Evolutionary conservation across 495 filamentous ascomycete species (phyloP), one percentile per base, ranked within the genome.

Genomic region (Ascobolus immersus): DNA sequence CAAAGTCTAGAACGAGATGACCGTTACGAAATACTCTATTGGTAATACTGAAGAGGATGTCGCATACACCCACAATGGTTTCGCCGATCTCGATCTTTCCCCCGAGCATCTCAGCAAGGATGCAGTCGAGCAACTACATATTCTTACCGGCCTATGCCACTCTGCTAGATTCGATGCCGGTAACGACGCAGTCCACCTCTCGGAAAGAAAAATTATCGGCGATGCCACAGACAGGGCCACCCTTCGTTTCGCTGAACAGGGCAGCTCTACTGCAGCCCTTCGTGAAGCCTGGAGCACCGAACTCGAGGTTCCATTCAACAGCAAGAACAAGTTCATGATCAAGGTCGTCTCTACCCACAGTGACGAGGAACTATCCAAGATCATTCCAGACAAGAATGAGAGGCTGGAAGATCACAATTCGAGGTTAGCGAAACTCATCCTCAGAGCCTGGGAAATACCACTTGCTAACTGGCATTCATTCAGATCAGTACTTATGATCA

Each of bases 311-410:
- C 67, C 67, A 0, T 79, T 81, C 54, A 81, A 78, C 47, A 71
- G 65, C 44, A 76, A 76, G 54, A 77, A 77, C 46, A 81, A 78
- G 45, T 79, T 64, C 49, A 76, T 75, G 69, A 58, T 75, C 32
- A n/a, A 25, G 27, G 11, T 13, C 10, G 17, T 7, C 27, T 29
- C 27, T 7, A 13, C 11, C 7, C 10, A 15, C 20, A 12, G 12
- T 36, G 10, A 20, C 18, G 9, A 6, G 5, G 17, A 25, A n/a
- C 28, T 5, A 12, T 17, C 12, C 8, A 30, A 14, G 28, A 30
- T 12, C 12, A 12, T 30, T 26, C 23, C 8, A 12, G n/a, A n/a
- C n/a, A n/a, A n/a, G n/a, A n/a, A n/a, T n/a, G n/a, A n/a, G n/a
- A n/a, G n/a, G n/a, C n/a, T n/a, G n/a, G n/a, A n/a, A n/a, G n/a